A percentile compares a stretch with the other conserved stretches of the same genome.
phyloP scores from a whole-genome alignment of 176 grass and related monocot species.

The Saccharum spontaneum region DNA sequence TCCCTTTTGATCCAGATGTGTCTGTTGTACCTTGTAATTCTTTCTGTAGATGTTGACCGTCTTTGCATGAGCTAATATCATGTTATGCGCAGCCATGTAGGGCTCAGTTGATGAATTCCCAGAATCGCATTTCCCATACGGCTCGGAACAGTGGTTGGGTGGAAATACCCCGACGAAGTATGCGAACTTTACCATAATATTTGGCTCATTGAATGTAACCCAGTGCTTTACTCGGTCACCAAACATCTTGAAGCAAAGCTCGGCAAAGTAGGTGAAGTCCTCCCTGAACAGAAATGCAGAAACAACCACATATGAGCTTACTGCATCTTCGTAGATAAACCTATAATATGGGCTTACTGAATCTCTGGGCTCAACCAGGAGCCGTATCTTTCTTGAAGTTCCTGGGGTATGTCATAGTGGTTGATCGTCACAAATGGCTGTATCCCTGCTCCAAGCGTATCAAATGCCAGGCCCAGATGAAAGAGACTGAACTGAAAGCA shows the following conservation, averaged over 20 bases:
- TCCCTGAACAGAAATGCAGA: slow-evolving; percentile 41
- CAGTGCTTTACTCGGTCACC: slow-evolving; percentile 75
- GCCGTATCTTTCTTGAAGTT: slow-evolving; percentile 57
- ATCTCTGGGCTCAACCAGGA: slow-evolving; percentile 59
- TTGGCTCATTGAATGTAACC: slow-evolving; percentile 63
- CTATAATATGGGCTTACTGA: slow-evolving; percentile 37
- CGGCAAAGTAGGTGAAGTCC: slow-evolving; percentile 52
- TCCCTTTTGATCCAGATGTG: neutral
- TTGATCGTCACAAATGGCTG: slow-evolving; percentile 69
- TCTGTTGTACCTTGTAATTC: slow-evolving; percentile 19
- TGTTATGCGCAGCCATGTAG: slow-evolving; percentile 67
- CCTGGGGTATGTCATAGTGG: slow-evolving; percentile 60
- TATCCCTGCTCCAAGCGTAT: slow-evolving; percentile 45
- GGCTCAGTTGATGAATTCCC: slow-evolving; percentile 77
- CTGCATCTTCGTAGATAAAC: neutral
- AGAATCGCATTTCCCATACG: slow-evolving; percentile 51
- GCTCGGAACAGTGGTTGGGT: slow-evolving; percentile 50
- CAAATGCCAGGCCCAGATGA: neutral
- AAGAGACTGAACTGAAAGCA: neutral
- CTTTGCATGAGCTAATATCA: slow-evolving; percentile 73
- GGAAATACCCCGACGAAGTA: slow-evolving; percentile 37
- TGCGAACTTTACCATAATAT: slow-evolving; percentile 29
- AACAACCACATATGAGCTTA: neutral
- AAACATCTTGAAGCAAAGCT: slow-evolving; percentile 71
- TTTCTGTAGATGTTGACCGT: slow-evolving; percentile 58